Evolutionary conservation across 116 monocot genomes (phyloP), one percentile per base, ranked within the genome.

Genomic region (Zostera marina): DNA sequence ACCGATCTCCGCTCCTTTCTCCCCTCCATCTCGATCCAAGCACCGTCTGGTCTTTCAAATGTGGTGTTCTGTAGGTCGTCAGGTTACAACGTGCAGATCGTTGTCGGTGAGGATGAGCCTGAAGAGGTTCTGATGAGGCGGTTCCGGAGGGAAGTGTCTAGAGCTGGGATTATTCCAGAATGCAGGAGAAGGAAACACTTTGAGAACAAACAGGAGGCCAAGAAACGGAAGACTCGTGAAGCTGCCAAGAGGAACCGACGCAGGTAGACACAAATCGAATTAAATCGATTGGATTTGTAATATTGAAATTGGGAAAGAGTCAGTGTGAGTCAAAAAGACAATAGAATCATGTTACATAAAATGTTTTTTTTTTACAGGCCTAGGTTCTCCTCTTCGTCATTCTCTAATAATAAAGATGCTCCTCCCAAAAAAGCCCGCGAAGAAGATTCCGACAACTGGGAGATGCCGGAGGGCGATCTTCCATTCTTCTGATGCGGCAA

Each of bases 41-140:
- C 57, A 43, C 20, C 68, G 42, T 11, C 66, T 6, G 13, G 41
- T 38, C 20, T 11, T 47, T 1, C 45, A 48, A 7, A 26, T 40
- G 47, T 73, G 43, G 59, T 66, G 52, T 49, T 76, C 55, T 71
- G 45, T 64, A 77, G 72, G 61, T 54, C 51, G 41, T 70, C 84
- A 8, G 78, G 81, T 1, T 94, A 81, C 68, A 94, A 94, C 61
- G 93, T 94, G 23, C 88, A 88, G 84, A 68, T 88, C 60, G 54
- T 81, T 3, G 84, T 88, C 7, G 84, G 72, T 17, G 93, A 94
- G 45, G 73, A 77, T 54, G 93, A 94, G 60, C 62, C 84, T 16
- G 84, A 83, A 61, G 93, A 94, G 39, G 65, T 53, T 7, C 72
- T 84, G 41, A 52, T 88, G 58, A 22, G 85, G 70, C 45, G 85